phyloP scores from a whole-genome alignment of 345 rosid genomes.

The Sisymbrium irio region DNA sequence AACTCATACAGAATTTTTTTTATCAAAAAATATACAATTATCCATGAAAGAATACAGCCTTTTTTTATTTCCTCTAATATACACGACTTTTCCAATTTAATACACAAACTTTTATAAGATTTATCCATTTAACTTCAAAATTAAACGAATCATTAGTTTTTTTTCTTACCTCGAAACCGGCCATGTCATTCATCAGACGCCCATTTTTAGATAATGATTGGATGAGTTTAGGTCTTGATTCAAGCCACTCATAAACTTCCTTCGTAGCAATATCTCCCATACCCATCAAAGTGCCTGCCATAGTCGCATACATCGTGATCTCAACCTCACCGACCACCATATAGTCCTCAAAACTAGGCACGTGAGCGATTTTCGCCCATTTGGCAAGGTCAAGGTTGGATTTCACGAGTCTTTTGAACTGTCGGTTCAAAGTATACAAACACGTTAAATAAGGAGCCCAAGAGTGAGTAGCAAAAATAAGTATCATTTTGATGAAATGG shows the following conservation, averaged over 20 bases:
- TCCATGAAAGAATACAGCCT: too few species aligned
- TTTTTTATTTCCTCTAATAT: too few species aligned
- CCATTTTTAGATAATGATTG: background rate
- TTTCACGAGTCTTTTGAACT: background rate
- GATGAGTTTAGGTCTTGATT: slow-evolving; percentile 23
- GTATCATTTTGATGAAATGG: background rate
- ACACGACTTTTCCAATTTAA: background rate
- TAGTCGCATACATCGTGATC: background rate
- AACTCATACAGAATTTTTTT: background rate
- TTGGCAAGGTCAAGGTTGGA: background rate
- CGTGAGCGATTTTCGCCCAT: slow-evolving; percentile 5
- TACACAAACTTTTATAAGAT: background rate
- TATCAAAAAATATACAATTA: too few species aligned
- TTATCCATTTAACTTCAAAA: background rate
- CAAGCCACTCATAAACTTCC: slow-evolving; percentile 17
- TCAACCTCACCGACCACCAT: slow-evolving; percentile 2
- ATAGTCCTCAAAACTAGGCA: slow-evolving; percentile 22
- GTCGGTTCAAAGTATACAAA: background rate
- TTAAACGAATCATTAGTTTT: too few species aligned
- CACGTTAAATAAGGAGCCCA: background rate
- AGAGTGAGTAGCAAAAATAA: background rate
- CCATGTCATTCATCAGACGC: slow-evolving; percentile 26
- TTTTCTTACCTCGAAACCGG: slow-evolving; percentile 27
- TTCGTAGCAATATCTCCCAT: slow-evolving; percentile 2
- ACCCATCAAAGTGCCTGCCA: background rate